Evolutionary conservation across 331 rosid genomes (phyloP), one percentile per base, ranked within the genome.

Genomic region (Malus hybrid): DNA sequence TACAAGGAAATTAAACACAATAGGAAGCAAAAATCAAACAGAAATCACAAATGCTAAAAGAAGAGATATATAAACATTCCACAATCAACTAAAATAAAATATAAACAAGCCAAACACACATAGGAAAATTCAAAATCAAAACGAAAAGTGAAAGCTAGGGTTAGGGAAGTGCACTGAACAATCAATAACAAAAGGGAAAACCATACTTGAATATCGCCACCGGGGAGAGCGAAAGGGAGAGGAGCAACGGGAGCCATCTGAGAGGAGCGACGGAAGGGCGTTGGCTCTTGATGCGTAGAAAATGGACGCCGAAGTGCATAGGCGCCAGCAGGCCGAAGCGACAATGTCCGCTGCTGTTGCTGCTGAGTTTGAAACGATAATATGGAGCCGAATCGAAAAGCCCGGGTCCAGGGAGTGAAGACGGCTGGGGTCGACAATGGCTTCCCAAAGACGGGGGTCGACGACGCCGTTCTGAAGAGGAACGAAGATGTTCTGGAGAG

Each of bases 181-280:
- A 33, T 33, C 14, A 31, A 34, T 10, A 31, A 42, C 22, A 18
- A 63, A 29, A 24, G 42, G 11, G 54, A 44, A 62, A 61, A 22
- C 73, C 50, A 33, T 67, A 93, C 99, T 75, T 90, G 97, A 86
- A 94, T 78, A 73, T 94, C 96, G 61, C 96, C 95, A 85, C 91
- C 96, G 52, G 99, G 92, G 16, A 86, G 87, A 79, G 93, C 88
- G 79, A 89, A 92, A 36, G 97, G 85, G 67, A 92, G 88, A 4
- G 97, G 93, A 39, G 97, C 88, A 7, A 94, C 97, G 2, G 90
- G 91, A 56, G 97, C 99, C 97, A 94, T 92, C 86, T 92, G 99
- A 76, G 99, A 97, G n/a, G 92, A 76, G 77, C 81, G 81, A 32
- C 85, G 81, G 59, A 84, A 83, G 0, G 70, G 79, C 52, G 84